Evolutionary conservation across 257 asterid genomes (phyloP).

Genomic region (Plectranthus barbatus): DNA sequence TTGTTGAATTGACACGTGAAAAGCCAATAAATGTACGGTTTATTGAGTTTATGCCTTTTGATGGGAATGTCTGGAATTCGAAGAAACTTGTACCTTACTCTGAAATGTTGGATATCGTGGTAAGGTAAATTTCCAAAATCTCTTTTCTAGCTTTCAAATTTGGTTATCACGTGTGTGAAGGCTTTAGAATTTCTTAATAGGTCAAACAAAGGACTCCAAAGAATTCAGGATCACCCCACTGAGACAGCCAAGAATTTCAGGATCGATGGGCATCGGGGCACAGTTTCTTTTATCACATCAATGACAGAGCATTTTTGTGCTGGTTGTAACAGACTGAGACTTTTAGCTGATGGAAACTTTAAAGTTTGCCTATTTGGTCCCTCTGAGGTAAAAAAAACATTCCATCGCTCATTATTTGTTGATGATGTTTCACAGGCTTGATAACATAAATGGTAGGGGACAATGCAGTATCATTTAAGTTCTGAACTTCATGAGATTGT

Average conservation of each 20-base stretch:
- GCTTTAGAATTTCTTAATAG: slow-evolving; percentile 45
- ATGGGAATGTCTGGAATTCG: slow-evolving; percentile 97
- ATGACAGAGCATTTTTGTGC: slow-evolving; percentile 98
- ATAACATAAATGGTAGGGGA: too few species aligned
- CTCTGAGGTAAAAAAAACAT: slow-evolving; percentile 71
- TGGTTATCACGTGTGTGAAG: slow-evolving; percentile 21
- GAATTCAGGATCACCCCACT: slow-evolving; percentile 74
- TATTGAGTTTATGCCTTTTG: slow-evolving; percentile 97
- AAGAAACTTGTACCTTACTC: slow-evolving; percentile 92
- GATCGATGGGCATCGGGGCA: slow-evolving; percentile 78
- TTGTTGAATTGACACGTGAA: slow-evolving; percentile 89
- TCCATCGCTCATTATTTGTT: too few species aligned
- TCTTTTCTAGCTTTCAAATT: slow-evolving; percentile 6
- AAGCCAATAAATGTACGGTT: slow-evolving; percentile 89
- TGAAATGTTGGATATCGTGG: slow-evolving; percentile 92
- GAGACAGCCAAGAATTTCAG: slow-evolving; percentile 95
- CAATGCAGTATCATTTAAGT: too few species aligned
- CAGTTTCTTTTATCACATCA: slow-evolving; percentile 91
- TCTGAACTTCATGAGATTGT: too few species aligned
- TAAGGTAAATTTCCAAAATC: slow-evolving; percentile 49
- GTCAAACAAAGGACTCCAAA: slow-evolving; percentile 55
- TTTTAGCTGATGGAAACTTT: slow-evolving; percentile 92
- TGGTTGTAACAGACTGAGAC: slow-evolving; percentile 92
- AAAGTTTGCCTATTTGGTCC: slow-evolving; percentile 99
- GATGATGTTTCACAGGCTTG: too few species aligned